Evolutionary conservation across 768 basidiomycete genomes (phyloP).

Genomic region (Tulasnella sp.): DNA sequence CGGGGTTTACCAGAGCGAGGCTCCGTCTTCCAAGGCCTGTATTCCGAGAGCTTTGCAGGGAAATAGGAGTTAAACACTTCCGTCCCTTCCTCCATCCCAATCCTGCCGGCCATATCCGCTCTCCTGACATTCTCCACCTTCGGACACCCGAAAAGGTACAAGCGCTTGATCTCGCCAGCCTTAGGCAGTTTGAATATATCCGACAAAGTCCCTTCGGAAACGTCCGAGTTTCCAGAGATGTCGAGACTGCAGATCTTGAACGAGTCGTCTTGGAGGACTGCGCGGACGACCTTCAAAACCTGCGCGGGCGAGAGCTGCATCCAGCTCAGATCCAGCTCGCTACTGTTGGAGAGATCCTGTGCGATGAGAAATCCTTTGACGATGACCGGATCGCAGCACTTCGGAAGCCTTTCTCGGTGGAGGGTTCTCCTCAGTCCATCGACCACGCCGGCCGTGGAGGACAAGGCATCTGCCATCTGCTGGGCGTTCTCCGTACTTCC

Average conservation of each 20-base stretch:
- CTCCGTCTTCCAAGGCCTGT: not conserved
- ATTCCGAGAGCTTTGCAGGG: not conserved
- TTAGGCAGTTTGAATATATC: not conserved
- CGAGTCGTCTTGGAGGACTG: not conserved
- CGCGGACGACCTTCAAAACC: not conserved
- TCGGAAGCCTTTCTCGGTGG: not conserved
- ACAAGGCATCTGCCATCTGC: not conserved
- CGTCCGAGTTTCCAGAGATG: not conserved
- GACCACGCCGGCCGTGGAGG: not conserved
- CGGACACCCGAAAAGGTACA: not conserved
- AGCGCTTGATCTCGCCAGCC: not conserved
- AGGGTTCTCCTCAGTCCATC: not conserved
- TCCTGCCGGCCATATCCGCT: not conserved
- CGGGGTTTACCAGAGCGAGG: not conserved
- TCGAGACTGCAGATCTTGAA: not conserved
- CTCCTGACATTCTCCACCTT: not conserved
- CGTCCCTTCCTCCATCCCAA: not conserved
- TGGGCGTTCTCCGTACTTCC: not conserved
- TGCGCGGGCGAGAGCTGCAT: not conserved
- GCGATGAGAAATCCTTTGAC: not conserved
- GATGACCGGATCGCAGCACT: not conserved
- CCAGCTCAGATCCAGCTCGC: not conserved
- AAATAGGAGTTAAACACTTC: slow-evolving; percentile 7
- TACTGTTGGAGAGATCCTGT: not conserved
- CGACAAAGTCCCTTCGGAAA: not conserved